Conservation (phyloP, 1,139 yeast genomes). For the Protomyces inouyei region DNA sequence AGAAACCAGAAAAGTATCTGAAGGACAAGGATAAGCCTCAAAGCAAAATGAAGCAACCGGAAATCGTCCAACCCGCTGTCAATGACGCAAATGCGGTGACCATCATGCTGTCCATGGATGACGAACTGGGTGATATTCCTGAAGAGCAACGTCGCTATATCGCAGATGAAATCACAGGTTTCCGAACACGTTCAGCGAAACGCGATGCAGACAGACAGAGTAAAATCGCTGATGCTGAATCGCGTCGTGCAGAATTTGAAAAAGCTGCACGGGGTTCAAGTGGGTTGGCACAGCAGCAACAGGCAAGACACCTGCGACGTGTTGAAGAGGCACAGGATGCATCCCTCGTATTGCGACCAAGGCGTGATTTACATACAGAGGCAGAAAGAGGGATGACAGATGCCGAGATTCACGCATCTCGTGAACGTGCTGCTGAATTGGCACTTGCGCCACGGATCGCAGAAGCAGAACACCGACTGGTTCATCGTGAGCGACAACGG, state of each 20-base stretch:
- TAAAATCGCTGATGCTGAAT: conserved; percentile 34
- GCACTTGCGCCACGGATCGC: neutral
- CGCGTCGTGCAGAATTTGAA: conserved; percentile 23
- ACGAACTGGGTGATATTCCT: conserved; percentile 34
- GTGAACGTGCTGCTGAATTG: neutral
- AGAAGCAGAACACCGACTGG: neutral
- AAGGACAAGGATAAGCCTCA: neutral
- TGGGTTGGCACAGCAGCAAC: neutral
- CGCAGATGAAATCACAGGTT: conserved; percentile 38
- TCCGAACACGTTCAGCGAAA: conserved; percentile 37
- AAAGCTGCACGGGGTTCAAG: neutral
- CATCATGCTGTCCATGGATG: conserved; percentile 31
- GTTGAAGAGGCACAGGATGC: neutral
- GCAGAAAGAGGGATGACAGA: conserved; percentile 5
- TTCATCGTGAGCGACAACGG: neutral
- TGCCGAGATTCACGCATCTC: neutral
- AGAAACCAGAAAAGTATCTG: neutral
- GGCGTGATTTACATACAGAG: neutral
- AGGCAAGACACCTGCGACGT: neutral
- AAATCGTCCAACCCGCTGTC: neutral
- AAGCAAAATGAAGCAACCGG: neutral
- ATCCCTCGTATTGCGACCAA: neutral
- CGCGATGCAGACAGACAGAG: conserved; percentile 35
- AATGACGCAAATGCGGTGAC: conserved; percentile 2
- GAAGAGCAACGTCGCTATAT: conserved; percentile 37